These are phyloP conservation scores for Lentinula edodes DNA, from an alignment of 768 basidiomycete genomes.

Conservation along the genomic window DNA sequence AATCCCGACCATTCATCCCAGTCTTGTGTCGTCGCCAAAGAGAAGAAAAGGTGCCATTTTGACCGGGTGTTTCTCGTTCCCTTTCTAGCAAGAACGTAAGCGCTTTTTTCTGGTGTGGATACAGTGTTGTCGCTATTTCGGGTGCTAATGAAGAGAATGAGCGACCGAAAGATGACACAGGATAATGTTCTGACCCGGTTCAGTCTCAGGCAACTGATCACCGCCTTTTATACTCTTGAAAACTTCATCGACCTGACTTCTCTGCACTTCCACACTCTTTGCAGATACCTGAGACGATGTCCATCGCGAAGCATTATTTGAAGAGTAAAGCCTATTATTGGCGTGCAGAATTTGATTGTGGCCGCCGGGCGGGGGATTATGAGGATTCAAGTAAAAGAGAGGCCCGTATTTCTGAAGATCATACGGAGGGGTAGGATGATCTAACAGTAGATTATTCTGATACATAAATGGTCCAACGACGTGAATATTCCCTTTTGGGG, in stretches of 20 bases:
- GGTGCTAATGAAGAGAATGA: slow-evolving; percentile 30
- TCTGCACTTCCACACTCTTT: slow-evolving; percentile 86
- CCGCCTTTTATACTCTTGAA: slow-evolving; percentile 87
- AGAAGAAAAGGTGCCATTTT: slow-evolving; percentile 60
- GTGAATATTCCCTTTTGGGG: slow-evolving; percentile 87
- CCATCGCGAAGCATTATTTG: slow-evolving; percentile 46
- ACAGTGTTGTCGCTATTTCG: slow-evolving; percentile 80
- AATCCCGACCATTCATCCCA: slow-evolving; percentile 31
- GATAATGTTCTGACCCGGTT: slow-evolving; percentile 60
- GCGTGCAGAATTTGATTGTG: slow-evolving; percentile 38
- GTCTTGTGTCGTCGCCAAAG: slow-evolving; percentile 62
- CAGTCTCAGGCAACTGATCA: slow-evolving; percentile 81
- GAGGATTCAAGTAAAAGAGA: slow-evolving; percentile 82
- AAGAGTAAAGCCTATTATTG: slow-evolving; percentile 33
- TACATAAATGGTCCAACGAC: slow-evolving; percentile 77
- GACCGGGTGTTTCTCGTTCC: slow-evolving; percentile 56
- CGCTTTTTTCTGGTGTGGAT: slow-evolving; percentile 98
- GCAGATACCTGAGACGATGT: slow-evolving; percentile 47
- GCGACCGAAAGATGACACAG: slow-evolving; percentile 9
- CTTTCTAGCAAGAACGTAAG: slow-evolving; percentile 92
- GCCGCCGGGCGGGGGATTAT: slow-evolving; percentile 74
- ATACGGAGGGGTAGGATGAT: slow-evolving; percentile 71
- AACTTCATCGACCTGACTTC: slow-evolving; percentile 90
- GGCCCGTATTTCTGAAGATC: slow-evolving; percentile 55
- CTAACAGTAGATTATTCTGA: slow-evolving; percentile 62